Evolutionary conservation across 257 asterid species (phyloP), one percentile per base, ranked within the genome.

Genomic region (Buddleja alternifolia): DNA sequence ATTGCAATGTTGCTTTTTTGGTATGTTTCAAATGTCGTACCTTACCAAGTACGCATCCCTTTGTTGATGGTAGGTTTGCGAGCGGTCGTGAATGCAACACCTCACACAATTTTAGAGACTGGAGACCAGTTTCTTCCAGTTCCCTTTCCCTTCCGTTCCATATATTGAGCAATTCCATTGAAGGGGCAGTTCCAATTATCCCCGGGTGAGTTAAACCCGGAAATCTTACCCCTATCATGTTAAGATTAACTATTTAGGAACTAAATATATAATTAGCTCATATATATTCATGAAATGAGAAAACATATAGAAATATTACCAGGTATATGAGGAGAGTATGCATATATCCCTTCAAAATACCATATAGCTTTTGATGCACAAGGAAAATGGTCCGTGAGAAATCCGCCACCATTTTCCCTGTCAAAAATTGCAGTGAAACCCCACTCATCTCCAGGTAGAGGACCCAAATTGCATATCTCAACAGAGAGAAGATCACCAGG

Each of bases 161-260:
- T 67, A 91, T 91, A 3, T 63, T 73, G 7, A 94, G 96, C 46
- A 91, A 55, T 58, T 91, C 97, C 83, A 56, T 84, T 15, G 96
- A 94, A 66, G 99, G 99, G 0, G 97, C 95, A 14, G 99, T 91
- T 72, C 99, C 99, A 50, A 94, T 77, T 71, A 94, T 82, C 44
- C 99, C 97, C 11, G 97, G 99, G 76, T 91, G 97, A 14, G 90
- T 84, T 72, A 94, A 66, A 32, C 99, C 97, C 20, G 97, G 99
- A 78, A 94, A 94, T 69, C 96, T 72, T 11, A 94, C 97, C 6
- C 97, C 99, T 91, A 47, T 37, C 60, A 48, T 47, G 29, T 34
- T 51, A 21, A 29, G 1, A 51, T 51, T 51, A 51, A 29, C 6
- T 25, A 14, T 12, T 25, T 7, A 46, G 29, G n/a, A 36, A 48